Conservation (phyloP, 495 filamentous ascomycete genomes). For the Aspergillus bridgeri region DNA sequence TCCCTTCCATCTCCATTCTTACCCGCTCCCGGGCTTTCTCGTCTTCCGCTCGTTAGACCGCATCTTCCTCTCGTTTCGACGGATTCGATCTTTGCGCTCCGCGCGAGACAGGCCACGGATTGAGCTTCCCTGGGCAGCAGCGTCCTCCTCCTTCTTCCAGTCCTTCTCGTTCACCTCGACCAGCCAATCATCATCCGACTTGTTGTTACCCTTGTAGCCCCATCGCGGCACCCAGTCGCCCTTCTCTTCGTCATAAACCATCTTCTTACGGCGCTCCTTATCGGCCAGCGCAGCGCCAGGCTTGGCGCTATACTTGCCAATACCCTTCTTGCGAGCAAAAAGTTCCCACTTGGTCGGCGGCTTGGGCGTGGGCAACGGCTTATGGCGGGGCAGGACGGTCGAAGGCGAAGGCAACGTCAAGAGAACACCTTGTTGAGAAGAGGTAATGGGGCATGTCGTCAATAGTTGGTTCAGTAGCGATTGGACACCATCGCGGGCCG, state of each 20-base stretch:
- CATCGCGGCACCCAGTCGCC: conserved; percentile 89
- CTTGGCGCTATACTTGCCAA: conserved; percentile 52
- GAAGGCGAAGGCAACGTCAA: conserved; percentile 67
- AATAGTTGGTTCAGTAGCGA: conserved; percentile 86
- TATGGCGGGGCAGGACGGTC: conserved; percentile 78
- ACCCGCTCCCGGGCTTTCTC: conserved; percentile 38
- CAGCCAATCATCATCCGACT: conserved; percentile 74
- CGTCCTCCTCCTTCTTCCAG: conserved; percentile 59
- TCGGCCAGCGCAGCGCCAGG: conserved; percentile 41
- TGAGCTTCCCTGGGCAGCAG: conserved; percentile 55
- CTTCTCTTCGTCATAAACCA: conserved; percentile 77
- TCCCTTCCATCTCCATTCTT: background rate
- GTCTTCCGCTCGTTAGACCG: conserved; percentile 61
- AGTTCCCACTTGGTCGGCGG: conserved; percentile 87
- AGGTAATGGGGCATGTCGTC: conserved; percentile 72
- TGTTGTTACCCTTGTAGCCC: conserved; percentile 93
- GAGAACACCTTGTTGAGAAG: conserved; percentile 62
- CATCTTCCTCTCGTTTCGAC: conserved; percentile 67
- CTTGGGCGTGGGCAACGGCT: conserved; percentile 78
- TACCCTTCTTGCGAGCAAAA: conserved; percentile 94
- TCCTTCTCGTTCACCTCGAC: conserved; percentile 84
- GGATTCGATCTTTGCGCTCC: conserved; percentile 61
- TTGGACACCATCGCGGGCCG: conserved; percentile 84
- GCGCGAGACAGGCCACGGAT: conserved; percentile 60
- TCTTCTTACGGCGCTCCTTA: conserved; percentile 70